Base-by-base conservation (phyloP, 1,284 basidiomycete genomes). In the Microbotryum saponariae region DNA sequence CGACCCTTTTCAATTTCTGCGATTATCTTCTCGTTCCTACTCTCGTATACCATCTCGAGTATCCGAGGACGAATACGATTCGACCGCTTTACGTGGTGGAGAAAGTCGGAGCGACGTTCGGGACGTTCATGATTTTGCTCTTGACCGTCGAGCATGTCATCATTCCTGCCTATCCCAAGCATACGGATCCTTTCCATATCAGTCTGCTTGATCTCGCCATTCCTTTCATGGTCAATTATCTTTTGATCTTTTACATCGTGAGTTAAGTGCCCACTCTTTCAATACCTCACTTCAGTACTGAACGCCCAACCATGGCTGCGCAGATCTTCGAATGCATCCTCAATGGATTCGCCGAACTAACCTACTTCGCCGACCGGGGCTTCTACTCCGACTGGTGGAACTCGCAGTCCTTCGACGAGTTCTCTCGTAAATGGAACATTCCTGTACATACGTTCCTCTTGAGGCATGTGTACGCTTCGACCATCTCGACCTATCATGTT, bases 321-420 rank as follows among this genome's bases (percentile, higher is more conserved):
- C 37, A 42, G 37, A 71, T 74, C 51, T 73, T 75, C 86, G 91
- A 93, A 75, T 96, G 93, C 73, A 92, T 97, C 62, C 94, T 91
- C 77, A 94, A 96, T 73, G 91, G 81, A 12, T 97, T 97, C 74
- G 91, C 91, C 4, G 94, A 97, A 76, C 86, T 88, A 70, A 63
- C 56, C 65, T 88, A 87, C 73, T 98, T 97, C 73, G 91, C 91
- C 29, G 94, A 98, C 74, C 82, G 94, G 49, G 88, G 92, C 70
- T 97, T 97, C 76, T 98, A 97, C 76, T 88, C 92, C 76, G 93
- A 97, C 74, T 97, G 91, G 87, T 97, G 94, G 94, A 98, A 97
- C 77, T 89, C 90, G 1, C 91, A 88, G 0, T 88, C 88, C 3
- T 94, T 90, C 87, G 96, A 97, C 73, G 91, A 97, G 74, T 98